Percentiles rank a stretch among this genome's conserved stretches.
phyloP scores from a whole-genome alignment of 257 asterid genomes.

The Anisodus acutangulus region DNA sequence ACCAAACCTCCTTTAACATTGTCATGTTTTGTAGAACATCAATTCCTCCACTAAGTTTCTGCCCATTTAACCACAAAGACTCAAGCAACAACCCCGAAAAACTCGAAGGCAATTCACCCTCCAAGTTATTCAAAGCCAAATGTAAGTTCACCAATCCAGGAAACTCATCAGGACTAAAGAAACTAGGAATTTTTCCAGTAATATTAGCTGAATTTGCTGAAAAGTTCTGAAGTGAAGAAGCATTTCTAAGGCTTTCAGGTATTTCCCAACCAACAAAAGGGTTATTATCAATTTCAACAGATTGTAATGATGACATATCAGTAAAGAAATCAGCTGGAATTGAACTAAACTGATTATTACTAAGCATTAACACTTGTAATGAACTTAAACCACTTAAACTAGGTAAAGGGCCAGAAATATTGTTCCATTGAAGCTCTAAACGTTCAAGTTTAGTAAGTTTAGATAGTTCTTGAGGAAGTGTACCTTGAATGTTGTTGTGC shows the following conservation, averaged over 20 bases:
- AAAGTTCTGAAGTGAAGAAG: constrained; percentile 69
- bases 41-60: constrained; percentile 70
- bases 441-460: constrained; percentile 64
- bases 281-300: constrained; percentile 75
- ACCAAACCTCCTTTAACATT: constrained; percentile 81
- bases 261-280: constrained; percentile 74
- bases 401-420: constrained; percentile 83
- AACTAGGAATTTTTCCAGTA: constrained; percentile 63
- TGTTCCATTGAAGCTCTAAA: constrained; percentile 85
- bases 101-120: constrained; percentile 67
- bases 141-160: constrained; percentile 75
- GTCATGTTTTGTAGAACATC: constrained; percentile 81
- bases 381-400: constrained; percentile 63
- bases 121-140: constrained; percentile 78
- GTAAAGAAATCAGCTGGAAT: constrained; percentile 77
- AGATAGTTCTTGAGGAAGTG: constrained; percentile 67
- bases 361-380: constrained; percentile 68
- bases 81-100: constrained; percentile 69
- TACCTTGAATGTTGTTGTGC: constrained; percentile 65
- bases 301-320: constrained; percentile 72
- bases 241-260: constrained; percentile 64
- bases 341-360: constrained; percentile 65
- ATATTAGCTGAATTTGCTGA: constrained; percentile 84
- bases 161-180: constrained; percentile 70
- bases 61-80: constrained; percentile 88